These are phyloP conservation scores for Neofusicoccum sp. DNA, from an alignment of 2,329 filamentous ascomycete species.

Conservation along the genomic window DNA sequence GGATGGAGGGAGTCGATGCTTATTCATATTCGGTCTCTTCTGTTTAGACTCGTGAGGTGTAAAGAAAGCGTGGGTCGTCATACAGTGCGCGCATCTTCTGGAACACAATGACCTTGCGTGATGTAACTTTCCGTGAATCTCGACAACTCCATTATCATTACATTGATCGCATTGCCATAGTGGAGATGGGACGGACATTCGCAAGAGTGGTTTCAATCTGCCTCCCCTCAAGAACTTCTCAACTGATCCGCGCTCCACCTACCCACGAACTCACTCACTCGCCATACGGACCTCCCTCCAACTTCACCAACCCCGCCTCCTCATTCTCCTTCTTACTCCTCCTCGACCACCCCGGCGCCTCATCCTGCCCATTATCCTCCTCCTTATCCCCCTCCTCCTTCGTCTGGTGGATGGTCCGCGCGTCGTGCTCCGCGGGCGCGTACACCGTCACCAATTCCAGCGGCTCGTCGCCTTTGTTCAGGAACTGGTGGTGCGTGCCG, in stretches of 20 bases:
- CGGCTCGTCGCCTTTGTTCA: constrained; percentile 59
- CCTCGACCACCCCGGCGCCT: constrained; percentile 59
- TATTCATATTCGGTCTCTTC: too few relatives aligned
- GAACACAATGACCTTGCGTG: too few relatives aligned
- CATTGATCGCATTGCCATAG: too few relatives aligned
- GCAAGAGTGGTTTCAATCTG: too few relatives aligned
- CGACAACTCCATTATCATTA: too few relatives aligned
- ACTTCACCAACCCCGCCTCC: constrained; percentile 40
- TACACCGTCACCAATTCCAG: constrained; percentile 64
- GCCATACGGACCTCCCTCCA: neutral
- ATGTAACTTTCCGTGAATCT: too few relatives aligned
- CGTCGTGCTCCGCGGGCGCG: constrained; percentile 60
- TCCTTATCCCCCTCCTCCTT: constrained; percentile 63
- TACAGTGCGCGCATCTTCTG: too few relatives aligned
- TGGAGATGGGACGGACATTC: too few relatives aligned
- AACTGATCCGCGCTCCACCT: neutral
- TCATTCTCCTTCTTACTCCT: constrained; percentile 59
- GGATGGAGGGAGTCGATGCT: too few relatives aligned
- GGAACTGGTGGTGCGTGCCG: constrained; percentile 64
- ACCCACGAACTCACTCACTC: neutral
- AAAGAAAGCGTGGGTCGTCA: too few relatives aligned
- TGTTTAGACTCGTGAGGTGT: too few relatives aligned
- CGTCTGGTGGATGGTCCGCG: constrained; percentile 59
- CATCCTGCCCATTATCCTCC: constrained; percentile 61
- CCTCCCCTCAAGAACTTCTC: neutral